Percentiles rank a stretch among this genome's conserved stretches.
Conservation (phyloP, 208 protist genomes). For the Leishmania turanica region DNA sequence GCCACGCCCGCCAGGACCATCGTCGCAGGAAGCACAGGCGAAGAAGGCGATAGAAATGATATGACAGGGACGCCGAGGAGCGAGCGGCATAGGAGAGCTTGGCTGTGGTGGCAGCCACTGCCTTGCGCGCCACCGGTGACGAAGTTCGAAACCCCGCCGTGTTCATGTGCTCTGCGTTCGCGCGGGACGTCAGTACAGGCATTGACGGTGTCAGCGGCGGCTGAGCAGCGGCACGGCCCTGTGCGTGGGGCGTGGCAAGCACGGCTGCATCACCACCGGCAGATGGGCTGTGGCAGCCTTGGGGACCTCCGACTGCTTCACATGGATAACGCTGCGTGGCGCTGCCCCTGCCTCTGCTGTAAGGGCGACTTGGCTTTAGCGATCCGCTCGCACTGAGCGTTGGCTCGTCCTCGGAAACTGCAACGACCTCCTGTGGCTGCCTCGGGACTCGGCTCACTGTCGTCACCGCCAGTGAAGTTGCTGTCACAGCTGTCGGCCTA, state of each 20-base stretch:
- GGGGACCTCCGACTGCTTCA: not conserved
- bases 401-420: not conserved
- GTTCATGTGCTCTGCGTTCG: not conserved
- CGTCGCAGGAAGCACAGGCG: not conserved
- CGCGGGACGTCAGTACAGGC: not conserved
- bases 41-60: not conserved
- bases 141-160: not conserved
- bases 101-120: not conserved
- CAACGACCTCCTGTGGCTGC: not conserved
- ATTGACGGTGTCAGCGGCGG: not conserved
- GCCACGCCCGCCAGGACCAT: not conserved
- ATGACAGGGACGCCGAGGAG: not conserved
- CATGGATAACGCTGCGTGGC: not conserved
- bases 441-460: not conserved
- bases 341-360: not conserved
- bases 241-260: not conserved
- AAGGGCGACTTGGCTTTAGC: not conserved
- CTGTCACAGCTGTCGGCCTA: not conserved
- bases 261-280: not conserved
- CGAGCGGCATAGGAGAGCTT: too few species aligned
- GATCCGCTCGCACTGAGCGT: not conserved
- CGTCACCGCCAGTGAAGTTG: not conserved
- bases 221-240: not conserved
- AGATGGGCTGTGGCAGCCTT: not conserved
- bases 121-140: not conserved